Conservation (phyloP, 2,329 filamentous ascomycete species). For the Chaetomium olivaceum region DNA sequence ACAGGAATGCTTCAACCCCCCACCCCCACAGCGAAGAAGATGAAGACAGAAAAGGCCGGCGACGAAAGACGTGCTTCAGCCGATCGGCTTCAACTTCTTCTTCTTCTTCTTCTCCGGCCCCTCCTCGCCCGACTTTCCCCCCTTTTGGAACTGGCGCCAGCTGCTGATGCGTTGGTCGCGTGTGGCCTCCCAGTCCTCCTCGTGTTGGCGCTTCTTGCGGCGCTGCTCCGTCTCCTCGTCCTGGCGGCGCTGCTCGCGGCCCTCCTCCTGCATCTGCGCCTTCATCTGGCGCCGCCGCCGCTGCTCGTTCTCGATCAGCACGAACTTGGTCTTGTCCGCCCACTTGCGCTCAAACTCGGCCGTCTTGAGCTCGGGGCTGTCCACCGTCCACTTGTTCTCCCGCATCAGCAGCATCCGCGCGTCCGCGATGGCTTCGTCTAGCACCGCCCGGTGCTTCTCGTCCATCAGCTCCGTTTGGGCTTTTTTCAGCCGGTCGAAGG, state of each 20-base stretch:
- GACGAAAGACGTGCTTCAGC: conserved; percentile 39
- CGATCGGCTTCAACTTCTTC: conserved; percentile 69
- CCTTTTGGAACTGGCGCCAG: conserved; percentile 91
- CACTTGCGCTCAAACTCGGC: conserved; percentile 81
- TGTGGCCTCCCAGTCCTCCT: conserved; percentile 93
- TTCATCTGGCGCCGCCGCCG: conserved; percentile 81
- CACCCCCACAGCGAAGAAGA: neutral
- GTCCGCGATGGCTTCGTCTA: conserved; percentile 95
- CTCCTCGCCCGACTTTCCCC: conserved; percentile 50
- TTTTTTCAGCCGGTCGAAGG: conserved; percentile 95
- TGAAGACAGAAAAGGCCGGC: neutral
- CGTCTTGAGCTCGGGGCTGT: conserved; percentile 83
- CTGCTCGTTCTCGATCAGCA: conserved; percentile 91
- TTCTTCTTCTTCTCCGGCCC: conserved; percentile 60
- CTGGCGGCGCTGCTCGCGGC: conserved; percentile 78
- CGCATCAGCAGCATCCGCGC: conserved; percentile 93
- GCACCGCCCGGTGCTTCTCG: conserved; percentile 81
- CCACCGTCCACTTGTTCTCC: conserved; percentile 88
- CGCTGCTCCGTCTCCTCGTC: conserved; percentile 81
- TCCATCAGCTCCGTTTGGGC: conserved; percentile 89
- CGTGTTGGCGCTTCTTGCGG: conserved; percentile 86
- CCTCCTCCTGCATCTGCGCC: conserved; percentile 95
- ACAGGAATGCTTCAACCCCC: neutral
- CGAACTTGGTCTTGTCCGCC: conserved; percentile 85
- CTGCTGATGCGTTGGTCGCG: conserved; percentile 88